Base-by-base conservation (phyloP, 305 asterid species). In the Fraxinus sp. region DNA sequence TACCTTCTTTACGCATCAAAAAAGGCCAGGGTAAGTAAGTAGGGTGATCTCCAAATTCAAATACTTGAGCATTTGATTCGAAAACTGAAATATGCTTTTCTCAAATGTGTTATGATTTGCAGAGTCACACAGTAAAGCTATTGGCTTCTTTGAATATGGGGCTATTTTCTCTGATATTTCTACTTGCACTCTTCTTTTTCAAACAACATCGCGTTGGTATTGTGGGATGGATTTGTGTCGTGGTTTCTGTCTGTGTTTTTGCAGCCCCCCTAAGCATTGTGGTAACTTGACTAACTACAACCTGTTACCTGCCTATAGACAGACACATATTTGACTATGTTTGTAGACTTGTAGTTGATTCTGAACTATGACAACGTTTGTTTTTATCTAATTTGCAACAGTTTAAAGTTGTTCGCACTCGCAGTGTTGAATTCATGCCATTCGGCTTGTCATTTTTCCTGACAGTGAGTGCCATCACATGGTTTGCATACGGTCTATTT, bases 141-240 rank as follows among this genome's bases (percentile, higher is more conserved):
- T 14, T 91, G 68, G 88, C 87, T 14, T 14, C 80, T 24, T 70
- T 92, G 91, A 92, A 92, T 55, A 84, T 91, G 81, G 97, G 90
- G 26, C 18, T 85, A 28, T 84, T 89, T 14, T 78, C 83, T 13
- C 33, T 78, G 22, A 87, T 89, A 14, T 88, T 92, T 75, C 16
- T 87, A 9, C 5, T 87, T 78, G 78, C 94, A 2, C 77, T 85
- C 80, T 91, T 88, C 80, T 52, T 55, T 4, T 80, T 92, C 77
- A 24, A 83, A 1, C 76, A n/a, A 2, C 16, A 36, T 14, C 87
- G 94, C 24, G 79, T 82, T 1, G 72, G 28, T 0, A 85, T 91
- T 2, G 97, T 94, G 18, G 97, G 97, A 44, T 93, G 97, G 97
- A 83, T 92, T 46, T 91, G 94, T 79, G 95, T 92, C 55, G 92